Base-by-base conservation (phyloP, 2,329 filamentous ascomycete species). In the Plenodomus biglobosus region DNA sequence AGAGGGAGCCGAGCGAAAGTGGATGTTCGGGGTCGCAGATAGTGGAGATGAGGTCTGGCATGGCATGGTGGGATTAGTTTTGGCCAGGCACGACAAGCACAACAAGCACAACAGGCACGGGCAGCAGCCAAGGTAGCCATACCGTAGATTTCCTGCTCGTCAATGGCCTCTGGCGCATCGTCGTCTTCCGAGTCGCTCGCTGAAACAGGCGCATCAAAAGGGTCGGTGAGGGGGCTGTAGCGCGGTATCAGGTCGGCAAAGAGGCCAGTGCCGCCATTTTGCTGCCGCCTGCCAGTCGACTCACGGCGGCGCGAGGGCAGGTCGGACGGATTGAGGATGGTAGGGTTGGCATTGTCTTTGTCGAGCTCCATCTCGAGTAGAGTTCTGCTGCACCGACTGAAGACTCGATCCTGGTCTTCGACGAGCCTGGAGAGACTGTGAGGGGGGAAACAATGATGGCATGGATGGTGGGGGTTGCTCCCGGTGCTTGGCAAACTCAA, bases 1-100 rank as follows among this genome's bases (percentile, higher is more conserved):
- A 91, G 35, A 99, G 81, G 64, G 94, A 91, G 53, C 92, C 94
- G 40, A 99, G 82, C 2, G 92, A 95, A 44, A 96, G 84, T 32
- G 94, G 94, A 69, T 99, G 94, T 75, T 99, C 94, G 1, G 94
- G 94, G 72, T 99, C 94, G 19, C 90, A 92, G 65, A 99, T 96
- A 61, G 88, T 88, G 55, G 91, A 90, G 63, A 99, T 94, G 52
- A 99, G 81, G 76, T 99, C 92, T 94, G 56, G 44, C 53, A 56
- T 48, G 43, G 44, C 53, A 56, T 48, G 43, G 24, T 1, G 34
- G 27, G n/a, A 11, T 24, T 36, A 39, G 42, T 35, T n/a, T n/a
- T n/a, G 19, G 16, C 39, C 22, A 24, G 39, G 27, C 37, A 18
- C 19, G 38, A n/a, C n/a, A n/a, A n/a, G n/a, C n/a, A n/a, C n/a